These are phyloP conservation scores for Coccinonectria pachysandricola DNA, from an alignment of 2,329 filamentous ascomycete genomes.

Conservation along the genomic window DNA sequence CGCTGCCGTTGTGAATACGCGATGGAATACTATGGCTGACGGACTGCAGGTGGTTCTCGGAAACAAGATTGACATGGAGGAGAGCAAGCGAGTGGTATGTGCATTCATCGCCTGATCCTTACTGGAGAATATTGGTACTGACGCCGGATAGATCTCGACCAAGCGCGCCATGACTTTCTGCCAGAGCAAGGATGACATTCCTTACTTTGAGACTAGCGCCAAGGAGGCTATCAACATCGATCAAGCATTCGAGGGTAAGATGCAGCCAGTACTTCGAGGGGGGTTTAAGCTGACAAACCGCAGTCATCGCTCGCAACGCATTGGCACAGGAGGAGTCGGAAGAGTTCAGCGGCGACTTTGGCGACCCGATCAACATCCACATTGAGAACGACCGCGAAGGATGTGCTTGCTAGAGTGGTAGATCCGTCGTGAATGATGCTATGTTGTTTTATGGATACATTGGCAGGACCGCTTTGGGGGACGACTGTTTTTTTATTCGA, in stretches of 20 bases:
- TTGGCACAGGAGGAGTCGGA: conserved; percentile 95
- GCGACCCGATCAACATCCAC: conserved; percentile 96
- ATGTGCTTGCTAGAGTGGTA: conserved; percentile 65
- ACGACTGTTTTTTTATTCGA: conserved; percentile 6
- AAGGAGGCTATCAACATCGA: conserved; percentile 99
- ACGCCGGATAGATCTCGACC: conserved; percentile 56
- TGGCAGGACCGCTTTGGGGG: conserved; percentile 4
- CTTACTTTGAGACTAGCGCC: conserved; percentile 98
- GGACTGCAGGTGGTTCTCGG: conserved; percentile 75
- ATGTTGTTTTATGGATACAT: too few relatives aligned
- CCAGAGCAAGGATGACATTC: conserved; percentile 92
- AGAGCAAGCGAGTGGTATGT: conserved; percentile 80
- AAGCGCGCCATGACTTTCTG: conserved; percentile 97
- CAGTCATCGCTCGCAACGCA: conserved; percentile 92
- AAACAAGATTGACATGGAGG: conserved; percentile 98
- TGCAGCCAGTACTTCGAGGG: not conserved
- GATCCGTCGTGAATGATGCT: too few relatives aligned
- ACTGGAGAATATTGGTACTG: conserved; percentile 1
- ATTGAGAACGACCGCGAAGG: conserved; percentile 88
- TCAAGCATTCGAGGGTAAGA: conserved; percentile 58
- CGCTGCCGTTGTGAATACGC: too few relatives aligned
- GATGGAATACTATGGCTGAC: too few relatives aligned
- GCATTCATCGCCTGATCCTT: not conserved
- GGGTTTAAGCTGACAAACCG: conserved; percentile 2
- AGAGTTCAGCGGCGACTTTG: conserved; percentile 95